Evolutionary conservation across 805 yeast species (phyloP), one percentile per base, ranked within the genome.

Genomic region (Suhomyces vadensis): DNA sequence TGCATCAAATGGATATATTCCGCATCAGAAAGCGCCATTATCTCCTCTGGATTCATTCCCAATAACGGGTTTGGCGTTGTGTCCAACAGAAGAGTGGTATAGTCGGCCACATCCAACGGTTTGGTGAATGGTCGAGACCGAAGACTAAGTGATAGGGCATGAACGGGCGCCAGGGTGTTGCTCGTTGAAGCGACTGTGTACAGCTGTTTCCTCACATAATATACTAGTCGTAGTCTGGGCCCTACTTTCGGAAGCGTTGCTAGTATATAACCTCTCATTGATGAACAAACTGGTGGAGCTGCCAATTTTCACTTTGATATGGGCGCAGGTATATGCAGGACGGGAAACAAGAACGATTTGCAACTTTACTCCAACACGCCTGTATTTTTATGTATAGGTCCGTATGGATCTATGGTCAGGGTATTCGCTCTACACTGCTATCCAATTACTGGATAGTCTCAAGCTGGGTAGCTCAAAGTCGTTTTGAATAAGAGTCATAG

Each of bases 61-160:
- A 55, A 62, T 26, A 71, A 56, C 3, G 76, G 74, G 37, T 70
- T 69, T 5, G 69, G 68, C 44, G 54, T 57, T 5, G 59, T 47
- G 36, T 60, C 58, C 16, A 35, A 27, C 5, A 60, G 57, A 16
- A 61, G 33, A 5, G 36, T 42, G 31, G 41, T 29, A 25, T 40
- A 46, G 46, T 41, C 46, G 8, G 19, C 23, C 11, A 16, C 9
- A 10, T 13, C 17, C 33, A 19, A 24, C 7, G 35, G 20, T 13
- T 46, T 42, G 7, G 56, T 43, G 36, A 57, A 57, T n/a, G 55
- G 52, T 22, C 42, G 39, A 10, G 43, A 36, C 14, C 58, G 51
- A 9, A 57, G 33, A 14, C 27, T 45, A 23, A 44, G 38, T 8
- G 33, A 29, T 16, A 20, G 20, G 20, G 19, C 9, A 8, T 25